Base-by-base conservation (phyloP, 2,329 filamentous ascomycete species). In the Pezicula neosporulosa region DNA sequence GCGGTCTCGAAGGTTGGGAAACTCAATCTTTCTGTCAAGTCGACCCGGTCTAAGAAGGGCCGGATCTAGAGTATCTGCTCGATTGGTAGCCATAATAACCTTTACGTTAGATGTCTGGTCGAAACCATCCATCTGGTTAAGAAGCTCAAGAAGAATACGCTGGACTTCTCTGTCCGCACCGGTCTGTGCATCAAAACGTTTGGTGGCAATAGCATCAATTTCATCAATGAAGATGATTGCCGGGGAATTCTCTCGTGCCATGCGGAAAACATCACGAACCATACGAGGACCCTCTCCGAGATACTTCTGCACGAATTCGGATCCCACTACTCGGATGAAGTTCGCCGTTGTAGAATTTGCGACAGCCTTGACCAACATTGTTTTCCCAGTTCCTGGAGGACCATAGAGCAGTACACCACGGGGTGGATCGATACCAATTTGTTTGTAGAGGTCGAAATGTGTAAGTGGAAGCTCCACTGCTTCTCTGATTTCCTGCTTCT, bases 91-190 rank as follows among this genome's bases (percentile, higher is more conserved):
- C 94, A 99, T 99, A 76, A 99, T 99, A 69, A 99, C 94, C 78
- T 99, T 99, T 73, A 99, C 94, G 72, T 99, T 99, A 70, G 90
- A 89, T 0, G 91, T 96, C 73, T 99, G 94, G 71, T 99, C 94
- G 77, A 99, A 99, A 59, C 94, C 94, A 70, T 99, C 94, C 94
- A 99, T 99, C 75, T 99, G 94, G 76, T 99, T 99, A 58, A 99
- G 86, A 60, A 99, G 77, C 72, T 99, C 94, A 54, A 99, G 86
- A 53, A 99, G 78, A 66, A 99, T 99, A 80, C 94, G 93, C 77
- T 99, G 94, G 15, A 99, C 94, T 74, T 99, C 94, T 75, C 94
- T 85, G 68, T 99, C 94, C 60, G 94, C 94, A 70, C 94, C 94
- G 4, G 94, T 99, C 74, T 99, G 94, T 21, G 94, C 94, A 69